Percentiles rank a stretch among this genome's conserved stretches.
These are phyloP conservation scores for Tylopilus rubrobrunneus DNA, from an alignment of 768 basidiomycete genomes.

Conservation along the genomic window DNA sequence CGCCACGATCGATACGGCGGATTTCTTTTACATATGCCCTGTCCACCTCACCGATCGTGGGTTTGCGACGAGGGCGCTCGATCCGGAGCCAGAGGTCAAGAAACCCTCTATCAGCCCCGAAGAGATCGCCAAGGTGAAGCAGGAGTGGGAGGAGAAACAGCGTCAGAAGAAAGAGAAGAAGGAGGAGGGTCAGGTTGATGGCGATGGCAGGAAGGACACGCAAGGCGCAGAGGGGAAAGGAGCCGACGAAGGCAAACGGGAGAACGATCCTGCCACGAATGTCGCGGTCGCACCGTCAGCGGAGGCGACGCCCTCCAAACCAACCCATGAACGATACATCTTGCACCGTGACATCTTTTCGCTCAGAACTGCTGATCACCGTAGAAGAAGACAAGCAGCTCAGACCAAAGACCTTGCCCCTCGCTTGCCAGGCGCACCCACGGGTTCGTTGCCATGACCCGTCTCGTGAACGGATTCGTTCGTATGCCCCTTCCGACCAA, in stretches of 20 bases:
- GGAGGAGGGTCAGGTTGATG: slow-evolving; percentile 30
- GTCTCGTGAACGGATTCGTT: not conserved
- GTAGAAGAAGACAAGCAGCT: slow-evolving; percentile 59
- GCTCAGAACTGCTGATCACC: slow-evolving; percentile 76
- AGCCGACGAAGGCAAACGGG: slow-evolving; percentile 28
- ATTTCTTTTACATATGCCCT: slow-evolving; percentile 84
- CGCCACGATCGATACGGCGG: slow-evolving; percentile 75
- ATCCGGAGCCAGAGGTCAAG: slow-evolving; percentile 38
- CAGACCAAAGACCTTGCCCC: slow-evolving; percentile 71
- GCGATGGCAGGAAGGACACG: slow-evolving; percentile 24
- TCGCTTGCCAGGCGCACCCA: slow-evolving; percentile 63
- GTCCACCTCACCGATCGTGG: slow-evolving; percentile 76
- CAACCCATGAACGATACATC: slow-evolving; percentile 68
- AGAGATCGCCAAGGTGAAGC: slow-evolving; percentile 74
- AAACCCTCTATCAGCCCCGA: slow-evolving; percentile 46
- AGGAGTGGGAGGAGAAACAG: slow-evolving; percentile 77
- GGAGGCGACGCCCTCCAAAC: slow-evolving; percentile 31
- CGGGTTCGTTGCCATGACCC: slow-evolving; percentile 18
- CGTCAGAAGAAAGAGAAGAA: slow-evolving; percentile 53
- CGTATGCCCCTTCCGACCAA: not conserved
- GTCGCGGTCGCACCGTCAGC: slow-evolving; percentile 17
- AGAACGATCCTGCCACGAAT: slow-evolving; percentile 18
- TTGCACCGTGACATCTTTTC: slow-evolving; percentile 83
- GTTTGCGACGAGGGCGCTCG: slow-evolving; percentile 56
- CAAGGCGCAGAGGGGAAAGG: slow-evolving; percentile 34